Conservation (phyloP, 2,329 filamentous ascomycete genomes). For the Fusarium marasasianum region DNA sequence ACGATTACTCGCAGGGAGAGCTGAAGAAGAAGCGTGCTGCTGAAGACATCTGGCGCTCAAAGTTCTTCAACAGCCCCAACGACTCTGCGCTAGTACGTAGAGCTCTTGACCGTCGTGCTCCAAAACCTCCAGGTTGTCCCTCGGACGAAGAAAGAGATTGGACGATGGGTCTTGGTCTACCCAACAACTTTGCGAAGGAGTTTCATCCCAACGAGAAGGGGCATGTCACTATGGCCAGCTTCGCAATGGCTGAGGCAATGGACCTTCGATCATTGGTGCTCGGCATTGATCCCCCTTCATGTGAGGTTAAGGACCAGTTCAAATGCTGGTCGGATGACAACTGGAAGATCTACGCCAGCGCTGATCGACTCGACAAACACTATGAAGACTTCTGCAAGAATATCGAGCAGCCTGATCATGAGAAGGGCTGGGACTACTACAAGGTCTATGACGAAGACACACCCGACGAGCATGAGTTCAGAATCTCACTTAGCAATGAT, state of each 20-base stretch:
- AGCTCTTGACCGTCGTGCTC: rapidly evolving
- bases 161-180: neutral
- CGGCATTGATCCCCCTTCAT: neutral
- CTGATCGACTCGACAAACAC: neutral
- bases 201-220: neutral
- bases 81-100: neutral
- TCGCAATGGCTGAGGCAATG: neutral
- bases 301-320: neutral
- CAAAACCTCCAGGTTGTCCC: neutral
- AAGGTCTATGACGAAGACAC: neutral
- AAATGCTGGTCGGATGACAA: neutral
- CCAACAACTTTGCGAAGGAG: rapidly evolving
- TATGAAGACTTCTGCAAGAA: neutral
- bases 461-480: slow-evolving; percentile 3
- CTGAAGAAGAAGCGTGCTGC: neutral
- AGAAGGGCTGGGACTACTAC: neutral
- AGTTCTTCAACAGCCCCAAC: neutral
- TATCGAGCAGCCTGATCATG: neutral
- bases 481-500: rapidly evolving
- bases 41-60: neutral
- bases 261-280: neutral
- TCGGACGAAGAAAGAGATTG: neutral
- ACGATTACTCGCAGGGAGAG: rapidly evolving
- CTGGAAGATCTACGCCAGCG: neutral
- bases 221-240: neutral